Base-by-base conservation (phyloP, 345 rosid genomes). In the Diplotaxis tenuifolia region DNA sequence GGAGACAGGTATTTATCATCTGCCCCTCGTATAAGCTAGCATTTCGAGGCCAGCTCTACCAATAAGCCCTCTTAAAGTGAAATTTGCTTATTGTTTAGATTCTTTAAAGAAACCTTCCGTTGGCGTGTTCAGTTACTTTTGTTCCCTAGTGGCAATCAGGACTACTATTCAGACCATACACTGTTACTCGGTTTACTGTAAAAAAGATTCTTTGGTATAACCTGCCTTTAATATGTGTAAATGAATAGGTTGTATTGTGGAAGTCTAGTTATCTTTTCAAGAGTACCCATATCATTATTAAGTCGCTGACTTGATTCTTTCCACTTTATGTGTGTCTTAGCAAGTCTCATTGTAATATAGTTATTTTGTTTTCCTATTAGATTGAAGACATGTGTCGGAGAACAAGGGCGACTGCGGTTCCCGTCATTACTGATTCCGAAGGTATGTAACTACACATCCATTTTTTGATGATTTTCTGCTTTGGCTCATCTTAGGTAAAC, bases 351-450 rank as follows among this genome's bases (percentile, higher is more conserved):
- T 40, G 28, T 36, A 62, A 14, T 62, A 27, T 68, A 52, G 15
- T 54, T 29, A 38, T 49, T n/a, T 4, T 56, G 52, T 54, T 62
- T 52, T 50, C 28, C 65, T 23, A 72, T 75, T 78, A 92, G 99
- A 95, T 95, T 70, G 99, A 88, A 83, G 82, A 79, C 72, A 90
- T 95, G 96, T 92, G 96, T 71, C 83, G 83, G 75, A 86, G 79
- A 75, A 88, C 85, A 63, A 84, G 72, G 77, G 84, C 96, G 31
- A 86, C 90, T 74, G 99, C 96, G 27, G 91, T 92, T 78, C 99
- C 99, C 49, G 86, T 95, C 62, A 76, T 92, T 76, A 76, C 96
- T 77, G 96, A 95, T 79, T 87, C 96, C 79, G 92, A 86, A 92
- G 99, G 99, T 94, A 65, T 61, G 59, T 32, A 31, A 53, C 60